phyloP scores from a whole-genome alignment of 768 basidiomycete species.

The Coprinopsis marcescibilis region DNA sequence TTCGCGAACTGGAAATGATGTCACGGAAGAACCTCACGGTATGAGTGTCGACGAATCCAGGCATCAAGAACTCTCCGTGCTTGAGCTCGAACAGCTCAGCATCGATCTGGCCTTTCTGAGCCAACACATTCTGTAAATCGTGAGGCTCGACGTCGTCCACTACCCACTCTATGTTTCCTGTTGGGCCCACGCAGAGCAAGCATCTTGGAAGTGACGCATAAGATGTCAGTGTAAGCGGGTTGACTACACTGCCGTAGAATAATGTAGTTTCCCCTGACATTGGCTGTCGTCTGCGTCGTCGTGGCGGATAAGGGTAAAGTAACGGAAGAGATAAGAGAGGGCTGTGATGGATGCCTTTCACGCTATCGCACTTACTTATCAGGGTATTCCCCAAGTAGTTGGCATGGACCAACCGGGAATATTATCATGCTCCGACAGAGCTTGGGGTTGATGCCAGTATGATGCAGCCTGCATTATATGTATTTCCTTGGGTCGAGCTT shows the following conservation, averaged over 20 bases:
- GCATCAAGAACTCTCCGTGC: slow-evolving; percentile 67
- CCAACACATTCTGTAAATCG: slow-evolving; percentile 44
- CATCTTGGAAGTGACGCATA: slow-evolving; percentile 46
- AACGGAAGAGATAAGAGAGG: no score
- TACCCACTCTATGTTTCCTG: slow-evolving; percentile 64
- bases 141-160: slow-evolving; percentile 48
- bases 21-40: slow-evolving; percentile 45
- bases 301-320: no score
- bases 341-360: no score
- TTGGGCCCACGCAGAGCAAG: slow-evolving; percentile 45
- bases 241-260: slow-evolving; percentile 54
- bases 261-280: slow-evolving; percentile 21
- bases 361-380: no score
- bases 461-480: no score
- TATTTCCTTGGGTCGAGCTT: no score
- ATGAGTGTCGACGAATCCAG: slow-evolving; percentile 90
- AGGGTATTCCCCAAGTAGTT: no score
- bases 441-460: no score
- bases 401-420: no score
- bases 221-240: slow-evolving; percentile 37
- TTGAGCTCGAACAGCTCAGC: slow-evolving; percentile 38
- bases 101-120: slow-evolving; percentile 42
- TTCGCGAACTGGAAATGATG: slow-evolving; percentile 8
- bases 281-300: background rate
- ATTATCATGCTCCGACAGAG: no score